Evolutionary conservation across 495 filamentous ascomycete genomes (phyloP).

Genomic region (Arthonia radiata): DNA sequence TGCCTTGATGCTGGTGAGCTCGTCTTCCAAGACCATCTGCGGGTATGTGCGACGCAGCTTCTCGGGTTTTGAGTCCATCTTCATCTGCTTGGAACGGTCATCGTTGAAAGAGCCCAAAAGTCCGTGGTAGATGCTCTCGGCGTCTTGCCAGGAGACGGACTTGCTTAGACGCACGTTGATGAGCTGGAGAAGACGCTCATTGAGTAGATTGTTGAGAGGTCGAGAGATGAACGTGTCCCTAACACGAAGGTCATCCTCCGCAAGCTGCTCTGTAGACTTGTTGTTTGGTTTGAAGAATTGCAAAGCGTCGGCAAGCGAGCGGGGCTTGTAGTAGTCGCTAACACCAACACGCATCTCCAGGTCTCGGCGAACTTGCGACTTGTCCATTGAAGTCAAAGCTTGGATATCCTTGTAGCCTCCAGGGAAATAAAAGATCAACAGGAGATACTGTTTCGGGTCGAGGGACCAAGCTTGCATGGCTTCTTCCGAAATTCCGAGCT

Average conservation of each 20-base stretch:
- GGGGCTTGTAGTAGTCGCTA: constrained; percentile 24
- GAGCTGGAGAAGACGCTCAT: constrained; percentile 37
- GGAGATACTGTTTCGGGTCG: constrained; percentile 37
- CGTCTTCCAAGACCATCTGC: constrained; percentile 26
- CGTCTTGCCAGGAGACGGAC: constrained; percentile 40
- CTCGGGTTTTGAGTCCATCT: constrained; percentile 3
- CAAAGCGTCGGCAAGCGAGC: constrained; percentile 10
- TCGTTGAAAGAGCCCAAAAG: constrained; percentile 10
- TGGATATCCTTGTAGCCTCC: constrained; percentile 31
- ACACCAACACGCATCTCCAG: constrained; percentile 20
- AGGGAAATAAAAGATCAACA: constrained; percentile 48
- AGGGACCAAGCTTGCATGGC: constrained; percentile 59
- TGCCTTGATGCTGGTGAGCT: constrained; percentile 15
- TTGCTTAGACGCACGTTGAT: constrained; percentile 29
- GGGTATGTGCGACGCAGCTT: constrained; percentile 9
- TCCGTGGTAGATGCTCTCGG: constrained; percentile 31
- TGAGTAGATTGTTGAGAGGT: constrained; percentile 45
- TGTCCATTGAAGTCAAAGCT: constrained; percentile 14
- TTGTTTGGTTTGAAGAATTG: too few relatives aligned
- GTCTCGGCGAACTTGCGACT: too few relatives aligned
- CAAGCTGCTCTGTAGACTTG: too few relatives aligned
- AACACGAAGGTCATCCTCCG: too few relatives aligned
- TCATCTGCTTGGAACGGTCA: constrained; percentile 14
- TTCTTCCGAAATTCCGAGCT: constrained; percentile 54
- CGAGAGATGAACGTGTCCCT: too few relatives aligned